Conservation (phyloP, 2,329 filamentous ascomycete genomes). For the Trichoderma sp. region DNA sequence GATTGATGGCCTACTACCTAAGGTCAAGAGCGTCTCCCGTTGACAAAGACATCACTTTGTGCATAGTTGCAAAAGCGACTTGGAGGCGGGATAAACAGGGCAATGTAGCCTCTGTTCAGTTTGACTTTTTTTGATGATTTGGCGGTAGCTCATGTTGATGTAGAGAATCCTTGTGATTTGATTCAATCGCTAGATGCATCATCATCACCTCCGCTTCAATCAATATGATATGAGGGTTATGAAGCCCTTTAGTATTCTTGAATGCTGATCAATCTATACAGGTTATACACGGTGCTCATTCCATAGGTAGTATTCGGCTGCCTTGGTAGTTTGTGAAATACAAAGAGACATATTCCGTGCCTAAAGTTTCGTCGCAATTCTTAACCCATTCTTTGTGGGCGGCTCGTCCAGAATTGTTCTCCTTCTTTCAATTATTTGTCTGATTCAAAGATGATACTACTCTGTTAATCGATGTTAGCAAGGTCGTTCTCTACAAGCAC, state of each 20-base stretch:
- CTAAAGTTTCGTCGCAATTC: not conserved
- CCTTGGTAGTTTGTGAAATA: not conserved
- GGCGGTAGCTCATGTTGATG: not conserved
- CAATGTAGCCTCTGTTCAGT: not conserved
- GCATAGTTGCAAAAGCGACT: not conserved
- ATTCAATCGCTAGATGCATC: not conserved
- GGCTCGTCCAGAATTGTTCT: not conserved
- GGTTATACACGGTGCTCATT: accelerated
- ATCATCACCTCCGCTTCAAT: accelerated
- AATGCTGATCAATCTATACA: not conserved
- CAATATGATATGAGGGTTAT: no score
- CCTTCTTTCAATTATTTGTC: not conserved
- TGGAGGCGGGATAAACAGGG: not conserved
- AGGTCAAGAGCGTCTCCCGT: no score
- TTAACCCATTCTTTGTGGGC: not conserved
- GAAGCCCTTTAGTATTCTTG: accelerated
- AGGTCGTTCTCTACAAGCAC: not conserved
- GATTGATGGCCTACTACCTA: not conserved
- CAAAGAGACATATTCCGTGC: accelerated
- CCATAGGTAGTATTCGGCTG: not conserved
- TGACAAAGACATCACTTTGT: not conserved
- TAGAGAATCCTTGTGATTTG: not conserved
- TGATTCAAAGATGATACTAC: not conserved
- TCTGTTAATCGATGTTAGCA: not conserved
- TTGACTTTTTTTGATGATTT: not conserved